Base-by-base conservation (phyloP, 306 rosid species). In the Cucurbita pepo region DNA sequence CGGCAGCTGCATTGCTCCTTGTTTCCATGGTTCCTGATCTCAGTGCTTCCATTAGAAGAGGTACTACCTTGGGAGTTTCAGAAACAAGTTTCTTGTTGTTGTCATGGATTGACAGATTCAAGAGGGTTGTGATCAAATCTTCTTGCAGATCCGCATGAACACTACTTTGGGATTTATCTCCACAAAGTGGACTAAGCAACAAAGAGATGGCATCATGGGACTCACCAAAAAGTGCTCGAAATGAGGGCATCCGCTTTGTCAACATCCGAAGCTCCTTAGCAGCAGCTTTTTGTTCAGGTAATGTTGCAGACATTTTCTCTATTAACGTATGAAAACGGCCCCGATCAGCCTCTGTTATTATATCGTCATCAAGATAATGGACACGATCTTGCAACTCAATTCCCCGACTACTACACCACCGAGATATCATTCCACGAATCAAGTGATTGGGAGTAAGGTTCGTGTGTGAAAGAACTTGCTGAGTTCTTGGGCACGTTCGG, bases 1-100 rank as follows among this genome's bases (percentile, higher is more conserved):
- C 79, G 4, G 98, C 98, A 14, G 98, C 97, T 8, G 98, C 85
- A 73, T 90, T 93, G 84, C 88, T 86, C 78, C 94, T 85, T 18
- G 97, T 93, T 72, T 87, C 91, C 25, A 81, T 83, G 37, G 96
- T 93, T 81, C 98, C 94, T 3, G 87, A 79, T 62, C 79, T 77
- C 69, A 93, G 77, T n/a, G 97, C 90, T 54, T 86, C 86, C 70
- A 79, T 84, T 15, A 90, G 88, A 12, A 88, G 61, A 14, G 87
- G 88, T 59, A 93, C 82, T 30, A 86, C 97, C 82, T 51, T 81
- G 0, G 89, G 94, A n/a, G 87, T 87, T 86, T 93, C 97, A 0
- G 88, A 96, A 11, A 93, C 96, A 4, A 78, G 89, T 75, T 87
- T 93, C 85, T 93, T 93, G 80, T 93, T 93, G 87, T 69, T 88